Evolutionary conservation across 148 eudicot genomes (phyloP), one percentile per base, ranked within the genome.

Genomic region (Heliamphora exappendiculata): DNA sequence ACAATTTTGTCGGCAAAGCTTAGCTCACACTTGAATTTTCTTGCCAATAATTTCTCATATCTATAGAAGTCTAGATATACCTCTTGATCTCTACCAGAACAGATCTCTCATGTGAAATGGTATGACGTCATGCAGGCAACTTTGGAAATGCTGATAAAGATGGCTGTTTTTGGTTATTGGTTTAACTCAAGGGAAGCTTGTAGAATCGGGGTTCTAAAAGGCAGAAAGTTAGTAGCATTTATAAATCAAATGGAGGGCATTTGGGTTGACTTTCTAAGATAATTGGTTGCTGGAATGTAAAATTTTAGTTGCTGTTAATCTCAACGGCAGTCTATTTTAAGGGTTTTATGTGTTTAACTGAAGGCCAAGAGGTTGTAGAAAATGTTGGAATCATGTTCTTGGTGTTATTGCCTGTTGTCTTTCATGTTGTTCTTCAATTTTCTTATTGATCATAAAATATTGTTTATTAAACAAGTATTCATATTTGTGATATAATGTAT

Each of bases 381-480:
- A 63, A 17, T 22, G 67, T 62, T 62, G 67, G 66, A 31, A 31
- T 6, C 12, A 34, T 17, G 67, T 63, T 63, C 42, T 33, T 33
- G 24, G 42, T 17, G n/a, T 16, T 37, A 22, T 24, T 26, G 12
- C 17, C 22, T 24, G n/a, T 37, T 5, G 20, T 39, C 49, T 34
- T 50, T 68, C 33, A 69, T 68, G 67, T 29, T 45, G 73, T 10
- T n/a, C n/a, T n/a, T n/a, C n/a, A n/a, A n/a, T n/a, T n/a, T n/a
- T n/a, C n/a, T n/a, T 31, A 19, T 24, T 39, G n/a, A 37, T n/a
- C 26, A 24, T 28, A 2, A 41, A 47, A 47, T 17, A 28, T 41
- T 59, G 34, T 11, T 44, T 41, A 1, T 26, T 59, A 29, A 55
- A 39, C 34, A 55, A 24, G 34, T 16, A 44, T 55, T 28, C 1